A percentile compares a stretch with the other conserved stretches of the same genome.
phyloP scores from a whole-genome alignment of 2,329 filamentous ascomycete species.

The Bipolaris zeicola region DNA sequence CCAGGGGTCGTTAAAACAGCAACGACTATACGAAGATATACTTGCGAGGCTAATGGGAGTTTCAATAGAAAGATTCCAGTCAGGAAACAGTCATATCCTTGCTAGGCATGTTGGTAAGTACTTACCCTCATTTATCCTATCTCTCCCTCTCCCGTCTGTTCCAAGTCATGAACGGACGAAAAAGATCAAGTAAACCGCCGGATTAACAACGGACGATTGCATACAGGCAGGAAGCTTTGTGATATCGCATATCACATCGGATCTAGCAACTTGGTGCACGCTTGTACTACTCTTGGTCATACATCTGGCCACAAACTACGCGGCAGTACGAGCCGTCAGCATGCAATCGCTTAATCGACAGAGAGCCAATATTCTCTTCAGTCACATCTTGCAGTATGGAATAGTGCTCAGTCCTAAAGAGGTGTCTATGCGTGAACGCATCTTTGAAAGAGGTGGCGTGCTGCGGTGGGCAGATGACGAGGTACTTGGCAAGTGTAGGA shows the following conservation, averaged over 20 bases:
- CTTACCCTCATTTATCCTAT: neutral
- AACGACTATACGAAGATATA: no score
- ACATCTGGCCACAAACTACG: slow-evolving; percentile 85
- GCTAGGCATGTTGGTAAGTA: slow-evolving; percentile 74
- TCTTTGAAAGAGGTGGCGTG: slow-evolving; percentile 69
- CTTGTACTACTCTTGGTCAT: slow-evolving; percentile 73
- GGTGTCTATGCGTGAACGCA: slow-evolving; percentile 63
- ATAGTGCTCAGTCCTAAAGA: slow-evolving; percentile 67
- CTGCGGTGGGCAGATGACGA: slow-evolving; percentile 59
- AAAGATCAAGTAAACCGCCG: no score
- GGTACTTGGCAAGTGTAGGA: slow-evolving; percentile 59
- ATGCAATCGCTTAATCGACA: slow-evolving; percentile 87
- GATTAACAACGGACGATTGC: neutral
- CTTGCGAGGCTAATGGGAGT: neutral
- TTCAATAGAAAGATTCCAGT: slow-evolving; percentile 77
- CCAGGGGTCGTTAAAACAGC: no score
- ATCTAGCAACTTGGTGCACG: slow-evolving; percentile 72
- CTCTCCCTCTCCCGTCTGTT: neutral
- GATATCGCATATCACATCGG: slow-evolving; percentile 74
- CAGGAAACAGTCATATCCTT: slow-evolving; percentile 94
- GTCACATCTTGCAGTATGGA: slow-evolving; percentile 49
- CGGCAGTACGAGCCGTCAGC: slow-evolving; percentile 80
- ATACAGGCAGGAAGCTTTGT: slow-evolving; percentile 73
- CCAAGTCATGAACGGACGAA: neutral
- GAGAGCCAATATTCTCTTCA: slow-evolving; percentile 78